A percentile compares a stretch with the other conserved stretches of the same genome.
Evolutionary conservation across 768 basidiomycete species (phyloP).

Genomic region (Sarcomyxa edulis): DNA sequence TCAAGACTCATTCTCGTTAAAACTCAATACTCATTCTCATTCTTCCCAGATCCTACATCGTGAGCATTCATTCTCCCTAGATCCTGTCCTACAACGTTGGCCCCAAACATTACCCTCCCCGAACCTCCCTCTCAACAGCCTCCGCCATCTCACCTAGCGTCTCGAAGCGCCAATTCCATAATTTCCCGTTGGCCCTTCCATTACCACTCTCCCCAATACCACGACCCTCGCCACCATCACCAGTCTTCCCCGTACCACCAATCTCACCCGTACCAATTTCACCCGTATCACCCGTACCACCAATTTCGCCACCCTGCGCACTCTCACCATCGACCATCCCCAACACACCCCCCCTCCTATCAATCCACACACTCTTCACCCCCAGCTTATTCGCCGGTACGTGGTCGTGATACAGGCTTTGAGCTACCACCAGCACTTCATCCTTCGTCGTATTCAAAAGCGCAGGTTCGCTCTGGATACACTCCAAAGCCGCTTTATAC

Average conservation of each 20-base stretch:
- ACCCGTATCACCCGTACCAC: background rate
- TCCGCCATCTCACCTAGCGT: constrained; percentile 58
- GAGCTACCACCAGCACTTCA: constrained; percentile 61
- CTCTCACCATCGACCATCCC: constrained; percentile 35
- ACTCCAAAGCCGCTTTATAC: constrained; percentile 44
- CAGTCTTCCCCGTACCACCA: too few relatives aligned
- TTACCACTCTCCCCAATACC: too few relatives aligned
- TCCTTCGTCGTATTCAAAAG: constrained; percentile 35
- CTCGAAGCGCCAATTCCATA: constrained; percentile 50
- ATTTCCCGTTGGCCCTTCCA: too few relatives aligned
- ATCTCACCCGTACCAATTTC: too few relatives aligned
- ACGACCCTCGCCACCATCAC: constrained; percentile 6
- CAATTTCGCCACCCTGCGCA: constrained; percentile 6
- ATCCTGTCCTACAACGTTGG: too few relatives aligned
- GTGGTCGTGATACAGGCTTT: constrained; percentile 64
- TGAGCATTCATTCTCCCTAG: too few relatives aligned
- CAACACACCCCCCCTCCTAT: constrained; percentile 42
- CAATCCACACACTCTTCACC: constrained; percentile 62
- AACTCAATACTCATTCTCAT: too few relatives aligned
- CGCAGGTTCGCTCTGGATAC: constrained; percentile 32
- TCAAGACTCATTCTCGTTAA: too few relatives aligned
- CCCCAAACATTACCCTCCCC: too few relatives aligned
- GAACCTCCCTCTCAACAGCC: constrained; percentile 44
- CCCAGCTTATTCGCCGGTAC: constrained; percentile 54
- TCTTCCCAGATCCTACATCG: too few relatives aligned